Conservation (phyloP, 768 basidiomycete genomes). For the Chalciporus sphaerocephalus region DNA sequence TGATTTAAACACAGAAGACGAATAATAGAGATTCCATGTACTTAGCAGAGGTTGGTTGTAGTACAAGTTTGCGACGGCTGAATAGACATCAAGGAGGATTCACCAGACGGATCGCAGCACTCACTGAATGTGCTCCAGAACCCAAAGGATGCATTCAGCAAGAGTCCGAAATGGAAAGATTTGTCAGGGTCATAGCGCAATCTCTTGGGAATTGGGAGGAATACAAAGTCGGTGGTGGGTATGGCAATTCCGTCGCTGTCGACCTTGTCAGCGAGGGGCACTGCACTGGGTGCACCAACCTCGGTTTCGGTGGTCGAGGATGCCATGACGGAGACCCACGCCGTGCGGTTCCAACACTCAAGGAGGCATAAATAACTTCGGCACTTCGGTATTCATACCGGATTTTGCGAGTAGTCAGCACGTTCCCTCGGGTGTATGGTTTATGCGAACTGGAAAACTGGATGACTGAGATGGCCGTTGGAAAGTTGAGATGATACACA, state of each 20-base stretch:
- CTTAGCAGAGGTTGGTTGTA: constrained; percentile 81
- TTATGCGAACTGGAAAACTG: background rate
- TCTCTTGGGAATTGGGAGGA: constrained; percentile 58
- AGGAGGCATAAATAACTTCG: constrained; percentile 14
- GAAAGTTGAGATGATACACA: no score
- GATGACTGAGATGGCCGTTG: no score
- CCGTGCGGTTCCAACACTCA: background rate
- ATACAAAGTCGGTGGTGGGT: constrained; percentile 47
- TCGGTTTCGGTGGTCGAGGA: constrained; percentile 7
- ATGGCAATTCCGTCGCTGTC: background rate
- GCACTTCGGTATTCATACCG: background rate
- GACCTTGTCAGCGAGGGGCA: background rate
- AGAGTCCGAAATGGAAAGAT: constrained; percentile 49
- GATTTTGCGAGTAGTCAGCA: background rate
- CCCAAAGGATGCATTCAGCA: constrained; percentile 58
- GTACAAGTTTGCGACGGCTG: constrained; percentile 73
- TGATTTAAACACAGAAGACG: background rate
- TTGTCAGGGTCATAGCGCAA: constrained; percentile 49
- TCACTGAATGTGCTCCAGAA: constrained; percentile 49
- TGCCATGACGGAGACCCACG: constrained; percentile 10
- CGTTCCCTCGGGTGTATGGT: no score
- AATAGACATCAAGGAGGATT: background rate
- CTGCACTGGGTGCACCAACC: background rate
- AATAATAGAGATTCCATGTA: constrained; percentile 26
- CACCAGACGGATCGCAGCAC: background rate